Percentiles rank a stretch among this genome's conserved stretches.
phyloP scores from a whole-genome alignment of 2,329 filamentous ascomycete species.

The Cyanodermella asteris region DNA sequence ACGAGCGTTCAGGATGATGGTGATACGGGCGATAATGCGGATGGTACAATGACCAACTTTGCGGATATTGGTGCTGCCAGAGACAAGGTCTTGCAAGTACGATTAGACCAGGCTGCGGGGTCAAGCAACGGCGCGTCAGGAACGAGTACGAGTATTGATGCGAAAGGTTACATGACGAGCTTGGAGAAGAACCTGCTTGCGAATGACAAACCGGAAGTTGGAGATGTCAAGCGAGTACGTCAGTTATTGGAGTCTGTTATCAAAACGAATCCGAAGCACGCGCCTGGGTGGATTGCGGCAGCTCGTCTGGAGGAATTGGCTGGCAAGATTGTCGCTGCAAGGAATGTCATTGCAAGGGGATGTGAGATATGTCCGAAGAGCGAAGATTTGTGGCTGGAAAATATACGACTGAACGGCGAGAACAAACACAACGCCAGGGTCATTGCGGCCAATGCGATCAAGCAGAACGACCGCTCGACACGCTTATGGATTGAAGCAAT shows the following conservation, averaged over 20 bases:
- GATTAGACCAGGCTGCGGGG: constrained; percentile 68
- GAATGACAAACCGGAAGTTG: constrained; percentile 63
- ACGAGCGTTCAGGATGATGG: constrained; percentile 70
- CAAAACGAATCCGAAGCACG: constrained; percentile 88
- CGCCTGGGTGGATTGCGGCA: constrained; percentile 86
- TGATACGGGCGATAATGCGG: constrained; percentile 26
- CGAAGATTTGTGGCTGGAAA: constrained; percentile 90
- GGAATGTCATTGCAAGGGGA: constrained; percentile 69
- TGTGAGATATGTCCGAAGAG: constrained; percentile 83
- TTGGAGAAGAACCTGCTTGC: constrained; percentile 61
- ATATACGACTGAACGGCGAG: constrained; percentile 68
- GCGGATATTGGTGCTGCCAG: constrained; percentile 89
- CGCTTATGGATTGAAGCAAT: constrained; percentile 89
- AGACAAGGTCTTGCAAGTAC: constrained; percentile 89
- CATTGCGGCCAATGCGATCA: constrained; percentile 81
- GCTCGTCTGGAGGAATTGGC: constrained; percentile 82
- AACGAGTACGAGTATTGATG: constrained; percentile 76
- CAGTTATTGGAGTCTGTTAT: constrained; percentile 90
- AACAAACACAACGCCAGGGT: constrained; percentile 86
- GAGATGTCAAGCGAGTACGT: constrained; percentile 84
- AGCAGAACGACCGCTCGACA: constrained; percentile 73
- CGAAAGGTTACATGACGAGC: constrained; percentile 87
- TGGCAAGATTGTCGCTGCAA: constrained; percentile 72
- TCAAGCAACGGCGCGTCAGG: constrained; percentile 51
- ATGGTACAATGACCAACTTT: constrained; percentile 94